Evolutionary conservation across 225 moss, liverwort and hornwort species (phyloP).

Genomic region (Pleurozium schreberi): DNA sequence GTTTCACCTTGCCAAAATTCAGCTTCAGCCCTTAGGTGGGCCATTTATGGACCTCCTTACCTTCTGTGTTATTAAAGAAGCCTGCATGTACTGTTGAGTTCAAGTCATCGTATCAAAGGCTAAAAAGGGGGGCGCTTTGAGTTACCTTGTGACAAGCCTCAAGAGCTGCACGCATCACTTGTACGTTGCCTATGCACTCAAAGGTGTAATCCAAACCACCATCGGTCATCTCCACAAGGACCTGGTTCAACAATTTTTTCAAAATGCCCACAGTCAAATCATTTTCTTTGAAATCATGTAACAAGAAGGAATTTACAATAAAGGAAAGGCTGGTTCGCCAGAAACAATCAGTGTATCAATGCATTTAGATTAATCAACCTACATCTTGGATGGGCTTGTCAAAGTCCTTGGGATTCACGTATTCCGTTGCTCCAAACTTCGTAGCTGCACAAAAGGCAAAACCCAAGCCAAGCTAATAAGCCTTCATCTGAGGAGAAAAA

Average conservation of each 20-base stretch:
- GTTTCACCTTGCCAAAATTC: too few species aligned
- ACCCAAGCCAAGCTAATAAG: background rate
- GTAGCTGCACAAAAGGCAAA: constrained; percentile 22
- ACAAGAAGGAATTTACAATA: background rate
- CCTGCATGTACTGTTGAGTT: background rate
- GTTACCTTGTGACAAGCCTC: constrained; percentile 90
- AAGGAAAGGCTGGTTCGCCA: background rate
- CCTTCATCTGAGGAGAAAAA: background rate
- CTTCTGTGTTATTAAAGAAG: background rate
- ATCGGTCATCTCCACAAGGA: constrained; percentile 84
- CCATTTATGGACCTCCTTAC: too few species aligned
- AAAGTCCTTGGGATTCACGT: constrained; percentile 71
- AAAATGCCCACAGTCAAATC: background rate
- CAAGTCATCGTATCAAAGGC: background rate
- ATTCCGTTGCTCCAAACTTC: constrained; percentile 70
- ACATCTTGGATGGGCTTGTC: constrained; percentile 84
- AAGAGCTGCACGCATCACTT: constrained; percentile 85
- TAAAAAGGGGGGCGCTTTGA: background rate
- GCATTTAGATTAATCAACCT: background rate
- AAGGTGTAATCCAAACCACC: constrained; percentile 99
- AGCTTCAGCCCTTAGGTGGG: too few species aligned
- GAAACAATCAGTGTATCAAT: background rate
- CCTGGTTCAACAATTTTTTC: constrained; percentile 23
- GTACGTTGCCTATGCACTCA: constrained; percentile 85
- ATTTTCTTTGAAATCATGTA: background rate